These are phyloP conservation scores for Colletotrichum lindemuthianum DNA, from an alignment of 2,329 filamentous ascomycete species.

Conservation along the genomic window DNA sequence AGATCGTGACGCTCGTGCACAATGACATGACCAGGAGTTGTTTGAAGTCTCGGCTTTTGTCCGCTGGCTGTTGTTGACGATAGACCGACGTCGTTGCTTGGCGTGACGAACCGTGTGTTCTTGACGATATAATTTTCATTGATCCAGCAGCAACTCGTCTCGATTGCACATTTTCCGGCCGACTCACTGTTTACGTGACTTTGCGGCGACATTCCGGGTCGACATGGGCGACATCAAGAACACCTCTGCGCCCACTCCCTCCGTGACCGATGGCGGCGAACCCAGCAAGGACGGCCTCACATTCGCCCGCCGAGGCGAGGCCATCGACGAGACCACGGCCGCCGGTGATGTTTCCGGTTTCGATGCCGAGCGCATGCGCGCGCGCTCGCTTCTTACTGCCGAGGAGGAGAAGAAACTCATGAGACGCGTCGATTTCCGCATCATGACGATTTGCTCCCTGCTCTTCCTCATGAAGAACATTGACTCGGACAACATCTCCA, in stretches of 20 bases:
- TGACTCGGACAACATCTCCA: conserved; percentile 52
- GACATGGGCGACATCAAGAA: conserved; percentile 1
- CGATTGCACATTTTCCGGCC: neutral
- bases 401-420: conserved; percentile 41
- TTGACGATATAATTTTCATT: neutral
- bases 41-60: neutral
- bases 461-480: conserved; percentile 54
- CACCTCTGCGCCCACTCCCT: neutral
- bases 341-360: conserved; percentile 43
- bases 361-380: conserved; percentile 49
- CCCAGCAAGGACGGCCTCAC: conserved; percentile 28
- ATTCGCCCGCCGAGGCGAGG: conserved; percentile 39
- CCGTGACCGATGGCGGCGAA: neutral
- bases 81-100: neutral
- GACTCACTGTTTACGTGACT: too few relatives aligned
- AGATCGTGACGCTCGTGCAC: neutral
- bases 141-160: neutral
- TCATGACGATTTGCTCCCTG: conserved; percentile 46
- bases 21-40: conserved; percentile 11
- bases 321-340: conserved; percentile 29
- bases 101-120: neutral
- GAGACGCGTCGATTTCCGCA: conserved; percentile 40
- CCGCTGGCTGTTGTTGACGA: neutral
- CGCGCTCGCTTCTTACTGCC: conserved; percentile 38
- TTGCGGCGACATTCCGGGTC: neutral